Evolutionary conservation across 441 rosid species (phyloP).

Genomic region (Populus hybrid): DNA sequence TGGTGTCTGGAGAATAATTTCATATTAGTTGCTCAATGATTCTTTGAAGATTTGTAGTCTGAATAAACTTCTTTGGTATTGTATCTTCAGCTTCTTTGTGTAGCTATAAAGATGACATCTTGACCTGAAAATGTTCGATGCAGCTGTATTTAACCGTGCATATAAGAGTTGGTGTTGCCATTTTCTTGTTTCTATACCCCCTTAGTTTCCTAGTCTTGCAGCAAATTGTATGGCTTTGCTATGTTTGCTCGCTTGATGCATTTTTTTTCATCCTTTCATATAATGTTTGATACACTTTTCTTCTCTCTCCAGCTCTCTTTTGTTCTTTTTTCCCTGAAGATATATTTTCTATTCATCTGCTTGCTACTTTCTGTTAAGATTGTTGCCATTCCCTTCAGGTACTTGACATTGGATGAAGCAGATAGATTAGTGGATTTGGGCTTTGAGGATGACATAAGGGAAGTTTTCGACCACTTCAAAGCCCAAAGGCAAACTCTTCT

Average conservation of each 20-base stretch:
- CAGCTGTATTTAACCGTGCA: neutral
- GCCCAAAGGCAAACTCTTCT: slow-evolving; percentile 91
- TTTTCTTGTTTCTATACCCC: neutral
- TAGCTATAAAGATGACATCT: neutral
- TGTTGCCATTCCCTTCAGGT: slow-evolving; percentile 39
- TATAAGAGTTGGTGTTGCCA: neutral
- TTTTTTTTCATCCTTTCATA: neutral
- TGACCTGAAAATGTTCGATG: neutral
- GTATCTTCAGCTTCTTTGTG: neutral
- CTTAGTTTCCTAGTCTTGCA: neutral
- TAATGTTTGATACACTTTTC: neutral
- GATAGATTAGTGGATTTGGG: slow-evolving; percentile 96
- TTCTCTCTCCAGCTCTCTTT: neutral
- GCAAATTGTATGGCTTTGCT: neutral
- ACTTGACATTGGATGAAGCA: slow-evolving; percentile 90
- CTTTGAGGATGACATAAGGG: slow-evolving; percentile 94
- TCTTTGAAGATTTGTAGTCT: neutral
- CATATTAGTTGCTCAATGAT: neutral
- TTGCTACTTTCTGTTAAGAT: neutral
- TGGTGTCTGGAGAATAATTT: too few relatives aligned
- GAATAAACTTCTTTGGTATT: neutral
- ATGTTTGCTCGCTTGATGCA: neutral
- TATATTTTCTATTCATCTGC: neutral
- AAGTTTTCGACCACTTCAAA: slow-evolving; percentile 88
- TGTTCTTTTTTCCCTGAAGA: neutral